Evolutionary conservation across 768 basidiomycete species (phyloP), one percentile per base, ranked within the genome.

Genomic region (Hericium alpestre): DNA sequence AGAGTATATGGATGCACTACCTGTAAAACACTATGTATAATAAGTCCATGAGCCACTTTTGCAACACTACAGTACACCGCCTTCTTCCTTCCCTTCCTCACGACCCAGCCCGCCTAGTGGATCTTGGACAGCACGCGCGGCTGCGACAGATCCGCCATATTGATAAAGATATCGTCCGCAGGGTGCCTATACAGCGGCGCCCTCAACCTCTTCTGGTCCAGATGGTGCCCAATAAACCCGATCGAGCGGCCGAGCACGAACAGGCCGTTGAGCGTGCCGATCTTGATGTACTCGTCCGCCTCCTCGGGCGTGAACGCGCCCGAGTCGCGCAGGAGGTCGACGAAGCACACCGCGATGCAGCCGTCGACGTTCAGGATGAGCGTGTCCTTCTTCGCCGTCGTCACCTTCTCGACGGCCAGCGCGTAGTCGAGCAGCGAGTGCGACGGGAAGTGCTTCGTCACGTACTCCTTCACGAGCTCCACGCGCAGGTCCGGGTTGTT

Each of bases 161-260:
- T 88, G 79, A 94, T 93, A 73, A 91, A 93, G 76, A 94, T 93
- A 68, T 93, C 92, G 71, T 93, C 93, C 3, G 92, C 90, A 60
- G 93, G 93, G 74, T 90, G 91, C 63, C 93, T 86, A 82, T 97
- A 95, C 54, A 97, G 77, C 47, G 91, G 90, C 39, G 91, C 91
- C 60, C 87, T 84, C 68, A 95, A 82, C 64, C 93, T 82, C 80
- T 93, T 94, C 80, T 98, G 95, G 76, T 98, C 95, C 51, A 93
- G 83, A 69, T 90, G 90, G 76, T 91, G 92, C 41, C 93, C 93
- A 65, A 95, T 93, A 82, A 98, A 96, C 63, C 94, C 95, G 70
- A 96, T 96, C 71, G 89, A 92, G 63, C 95, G 90, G 50, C 95
- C 95, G 55, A 97, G 85, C 49, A 99, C 95, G 74, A 98, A 98